Evolutionary conservation across 352 stramenopile genomes (phyloP), one percentile per base, ranked within the genome.

Genomic region (Globisporangium camurandrum): DNA sequence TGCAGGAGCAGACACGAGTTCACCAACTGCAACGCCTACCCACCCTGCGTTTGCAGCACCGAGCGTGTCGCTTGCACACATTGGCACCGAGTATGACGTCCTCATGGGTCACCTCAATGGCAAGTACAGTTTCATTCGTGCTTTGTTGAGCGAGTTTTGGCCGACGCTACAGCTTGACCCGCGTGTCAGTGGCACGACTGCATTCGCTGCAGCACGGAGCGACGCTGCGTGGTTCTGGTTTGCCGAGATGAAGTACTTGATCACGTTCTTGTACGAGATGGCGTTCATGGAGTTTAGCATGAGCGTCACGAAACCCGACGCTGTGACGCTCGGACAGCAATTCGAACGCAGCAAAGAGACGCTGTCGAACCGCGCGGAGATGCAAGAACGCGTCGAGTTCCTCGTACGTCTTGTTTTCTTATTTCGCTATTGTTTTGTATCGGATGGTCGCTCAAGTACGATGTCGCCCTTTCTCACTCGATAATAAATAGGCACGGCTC

Each of bases 241-340:
- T 57, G 58, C 67, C 2, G 81, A 93, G 62, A 74, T 90, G 78
- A 73, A 80, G 28, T 90, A 81, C 58, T 62, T 90, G 54, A 70
- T 90, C 33, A 57, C 84, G 22, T 93, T 93, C 48, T 64, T 93
- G 24, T 86, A 89, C 56, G 78, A 93, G 56, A 77, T 93, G 64
- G 76, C 81, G 30, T 90, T 90, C 45, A 85, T 90, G 67, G 81
- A 93, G 67, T 88, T 93, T 51, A 84, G 75, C 9, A 61, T 89
- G 62, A 89, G 74, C 37, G 76, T 88, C 24, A 93, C 81, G 26
- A 89, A 90, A 51, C 78, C 81, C 2, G 81, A 93, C 54, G 75
- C 70, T 26, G 67, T 88, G 46, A 85, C 78, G 1, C 36, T 68
- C 19, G 41, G 44, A n/a, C 20, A 20, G 9, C 46, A 40, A 3